Percentiles rank a stretch among this genome's conserved stretches.
Conservation (phyloP, 2,329 filamentous ascomycete genomes). For the Pleochaeta shiraiana region DNA sequence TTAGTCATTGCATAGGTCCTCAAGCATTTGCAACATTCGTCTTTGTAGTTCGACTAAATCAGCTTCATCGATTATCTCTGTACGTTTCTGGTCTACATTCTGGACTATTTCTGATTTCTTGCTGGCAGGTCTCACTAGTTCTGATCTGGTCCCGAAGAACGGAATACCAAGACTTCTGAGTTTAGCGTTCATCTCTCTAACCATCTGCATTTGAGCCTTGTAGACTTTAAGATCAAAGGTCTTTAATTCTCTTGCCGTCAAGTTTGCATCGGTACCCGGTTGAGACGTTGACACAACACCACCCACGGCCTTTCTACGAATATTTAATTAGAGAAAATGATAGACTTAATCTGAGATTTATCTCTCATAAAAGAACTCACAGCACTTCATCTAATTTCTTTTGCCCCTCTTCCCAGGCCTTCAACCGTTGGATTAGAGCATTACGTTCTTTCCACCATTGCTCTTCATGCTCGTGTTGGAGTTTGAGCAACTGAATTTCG, state of each 20-base stretch:
- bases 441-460: conserved; percentile 35
- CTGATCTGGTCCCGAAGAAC: conserved; percentile 31
- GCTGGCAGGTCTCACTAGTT: conserved; percentile 21
- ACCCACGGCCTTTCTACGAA: conserved; percentile 23
- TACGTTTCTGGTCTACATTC: conserved; percentile 9
- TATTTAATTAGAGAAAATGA: conserved; percentile 5
- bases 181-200: conserved; percentile 30
- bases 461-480: conserved; percentile 39
- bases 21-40: conserved; percentile 26
- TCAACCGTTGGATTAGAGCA: conserved; percentile 28
- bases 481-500: conserved; percentile 30
- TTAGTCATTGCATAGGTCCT: conserved; percentile 25
- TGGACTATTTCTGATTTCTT: conserved; percentile 9
- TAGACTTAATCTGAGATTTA: not conserved
- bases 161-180: conserved; percentile 35
- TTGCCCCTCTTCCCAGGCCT: conserved; percentile 28
- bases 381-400: conserved; percentile 31
- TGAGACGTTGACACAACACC: conserved; percentile 19
- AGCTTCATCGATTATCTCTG: conserved; percentile 19
- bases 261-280: conserved; percentile 17
- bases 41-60: conserved; percentile 24
- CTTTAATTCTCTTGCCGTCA: conserved; percentile 30
- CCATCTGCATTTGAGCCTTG: conserved; percentile 34
- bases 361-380: conserved; percentile 19
- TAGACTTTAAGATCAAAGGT: conserved; percentile 41